Conservation (phyloP, 2,329 filamentous ascomycete genomes). For the Fusarium chaquense region DNA sequence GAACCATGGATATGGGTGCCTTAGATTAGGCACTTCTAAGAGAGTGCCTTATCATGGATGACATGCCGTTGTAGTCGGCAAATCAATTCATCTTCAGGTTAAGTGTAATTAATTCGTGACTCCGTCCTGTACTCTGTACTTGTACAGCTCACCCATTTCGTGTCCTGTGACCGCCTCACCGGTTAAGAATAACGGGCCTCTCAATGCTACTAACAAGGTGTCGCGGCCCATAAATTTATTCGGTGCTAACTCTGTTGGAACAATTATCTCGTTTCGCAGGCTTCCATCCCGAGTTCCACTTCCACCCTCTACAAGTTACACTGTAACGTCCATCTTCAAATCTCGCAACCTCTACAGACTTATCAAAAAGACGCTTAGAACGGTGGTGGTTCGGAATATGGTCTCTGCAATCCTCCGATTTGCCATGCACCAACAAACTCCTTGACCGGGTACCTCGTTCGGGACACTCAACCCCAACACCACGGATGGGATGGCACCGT, state of each 20-base stretch:
- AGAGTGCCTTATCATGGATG: constrained; percentile 17
- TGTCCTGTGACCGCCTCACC: constrained; percentile 40
- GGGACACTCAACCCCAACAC: constrained; percentile 40
- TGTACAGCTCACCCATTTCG: constrained; percentile 33
- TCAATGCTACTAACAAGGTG: constrained; percentile 20
- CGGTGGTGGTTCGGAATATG: constrained; percentile 16
- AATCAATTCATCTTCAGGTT: background rate
- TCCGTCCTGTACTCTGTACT: background rate
- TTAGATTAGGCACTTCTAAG: background rate
- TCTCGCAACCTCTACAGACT: constrained; percentile 42
- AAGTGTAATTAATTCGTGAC: constrained; percentile 8
- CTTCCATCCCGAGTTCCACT: constrained; percentile 42
- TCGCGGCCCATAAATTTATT: constrained; percentile 21
- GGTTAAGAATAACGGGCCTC: constrained; percentile 21
- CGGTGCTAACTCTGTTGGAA: constrained; percentile 17
- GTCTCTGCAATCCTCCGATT: constrained; percentile 27
- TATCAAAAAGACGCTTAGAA: constrained; percentile 3
- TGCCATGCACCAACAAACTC: constrained; percentile 22
- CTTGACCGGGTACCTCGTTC: constrained; percentile 44
- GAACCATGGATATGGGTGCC: background rate
- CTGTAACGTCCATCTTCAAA: constrained; percentile 36
- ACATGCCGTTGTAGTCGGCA: constrained; percentile 16
- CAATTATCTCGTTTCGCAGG: constrained; percentile 15
- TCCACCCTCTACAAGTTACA: constrained; percentile 19
- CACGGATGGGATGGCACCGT: constrained; percentile 40